Base-by-base conservation (phyloP, 768 basidiomycete species). In the Naganishia kalamii region DNA sequence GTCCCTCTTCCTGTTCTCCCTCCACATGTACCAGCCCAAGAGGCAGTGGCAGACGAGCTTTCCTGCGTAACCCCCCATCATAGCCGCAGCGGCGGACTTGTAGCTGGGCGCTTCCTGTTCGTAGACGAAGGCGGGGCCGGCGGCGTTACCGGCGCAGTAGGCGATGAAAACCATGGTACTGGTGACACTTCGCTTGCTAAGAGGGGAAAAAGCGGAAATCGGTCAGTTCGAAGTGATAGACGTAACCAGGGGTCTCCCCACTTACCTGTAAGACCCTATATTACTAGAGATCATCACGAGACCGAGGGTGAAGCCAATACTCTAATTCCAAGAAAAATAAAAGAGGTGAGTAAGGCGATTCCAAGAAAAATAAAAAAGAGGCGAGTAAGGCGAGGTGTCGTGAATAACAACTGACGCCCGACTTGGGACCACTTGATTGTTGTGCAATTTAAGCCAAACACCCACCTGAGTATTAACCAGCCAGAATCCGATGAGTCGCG, bases 271-370 rank as follows among this genome's bases (percentile, higher is more conserved):
- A 44, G 67, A 68, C 51, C 73, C 75, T 62, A 76, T 72, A 66
- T 74, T 78, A 63, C 70, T 70, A 0, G 72, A 72, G 60, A 78
- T 70, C 77, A 78, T 78, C 63, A 78, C 77, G 43, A 78, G 71
- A 66, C 77, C 76, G 33, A 77, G 72, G 21, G 75, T 77, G 72
- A 78, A 78, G 7, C 77, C 74, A 67, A 78, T 72, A 27, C 71
- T n/a, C n/a, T n/a, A n/a, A n/a, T n/a, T n/a, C n/a, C n/a, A n/a
- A n/a, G n/a, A n/a, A n/a, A n/a, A n/a, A n/a, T n/a, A n/a, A n/a
- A n/a, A n/a, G n/a, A n/a, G n/a, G n/a, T n/a, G n/a, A n/a, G n/a
- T n/a, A n/a, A n/a, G n/a, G n/a, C n/a, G n/a, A n/a, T n/a, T n/a
- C n/a, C n/a, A n/a, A n/a, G n/a, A n/a, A n/a, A n/a, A n/a, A n/a